These are phyloP conservation scores for Lactifluus rugatus DNA, from an alignment of 768 basidiomycete genomes.

Conservation along the genomic window DNA sequence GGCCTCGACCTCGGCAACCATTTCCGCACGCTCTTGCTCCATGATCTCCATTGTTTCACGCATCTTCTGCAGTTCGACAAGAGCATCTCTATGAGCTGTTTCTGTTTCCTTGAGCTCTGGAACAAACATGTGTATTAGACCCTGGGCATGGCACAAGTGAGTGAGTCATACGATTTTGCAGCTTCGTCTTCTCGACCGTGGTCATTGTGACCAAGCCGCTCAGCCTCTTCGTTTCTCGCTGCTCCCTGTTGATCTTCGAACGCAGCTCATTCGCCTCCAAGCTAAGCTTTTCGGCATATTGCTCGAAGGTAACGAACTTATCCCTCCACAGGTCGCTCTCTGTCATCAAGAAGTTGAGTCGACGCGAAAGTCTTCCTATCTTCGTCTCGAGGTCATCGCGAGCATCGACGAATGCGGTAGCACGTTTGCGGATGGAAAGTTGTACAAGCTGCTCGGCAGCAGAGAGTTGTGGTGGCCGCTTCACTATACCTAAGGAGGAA, in stretches of 20 bases:
- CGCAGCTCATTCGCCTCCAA: slow-evolving; percentile 78
- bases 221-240: slow-evolving; percentile 77
- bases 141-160: neutral
- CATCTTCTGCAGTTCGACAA: slow-evolving; percentile 78
- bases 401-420: slow-evolving; percentile 90
- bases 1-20: slow-evolving; percentile 89
- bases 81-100: slow-evolving; percentile 65
- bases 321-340: slow-evolving; percentile 86
- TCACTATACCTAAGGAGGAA: slow-evolving; percentile 61
- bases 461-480: slow-evolving; percentile 55
- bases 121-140: neutral
- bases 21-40: slow-evolving; percentile 78
- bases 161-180: slow-evolving; percentile 59
- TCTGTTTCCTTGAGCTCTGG: slow-evolving; percentile 79
- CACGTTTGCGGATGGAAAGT: slow-evolving; percentile 82
- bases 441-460: slow-evolving; percentile 78
- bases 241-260: slow-evolving; percentile 84
- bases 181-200: slow-evolving; percentile 65
- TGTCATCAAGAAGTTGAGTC: slow-evolving; percentile 87
- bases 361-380: slow-evolving; percentile 75
- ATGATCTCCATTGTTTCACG: slow-evolving; percentile 75
- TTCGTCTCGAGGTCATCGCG: slow-evolving; percentile 91
- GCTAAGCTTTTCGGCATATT: slow-evolving; percentile 86
- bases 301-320: slow-evolving; percentile 90
- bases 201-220: slow-evolving; percentile 71